Base-by-base conservation (phyloP, 768 basidiomycete genomes). In the Kwoniella dejecticola region DNA sequence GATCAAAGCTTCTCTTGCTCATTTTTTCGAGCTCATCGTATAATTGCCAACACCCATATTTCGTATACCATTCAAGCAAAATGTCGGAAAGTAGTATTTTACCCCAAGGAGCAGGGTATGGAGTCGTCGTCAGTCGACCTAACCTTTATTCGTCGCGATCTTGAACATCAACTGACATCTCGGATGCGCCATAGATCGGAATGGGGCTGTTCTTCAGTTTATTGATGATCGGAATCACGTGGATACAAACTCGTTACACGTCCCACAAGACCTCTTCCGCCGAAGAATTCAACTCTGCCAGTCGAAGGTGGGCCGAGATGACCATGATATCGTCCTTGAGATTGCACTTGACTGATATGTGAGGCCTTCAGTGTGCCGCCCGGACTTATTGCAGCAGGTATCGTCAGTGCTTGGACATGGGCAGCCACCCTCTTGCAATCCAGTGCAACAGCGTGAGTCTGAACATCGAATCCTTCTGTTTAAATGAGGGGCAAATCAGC, bases 381-480 rank as follows among this genome's bases (percentile, higher is more conserved):
- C 7, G 93, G 93, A 12, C 82, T 97, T 45, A 93, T 96, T 60
- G 91, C 92, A 0, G 86, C 90, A 27, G 93, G 93, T 1, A 94
- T 96, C 61, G 91, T 95, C 21, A 88, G 87, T 19, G 91, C 92
- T 0, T 94, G 91, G 91, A 92, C 90, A n/a, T 74, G 79, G 79
- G 79, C 80, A 0, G 80, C 81, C 0, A 80, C 79, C 1, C 68
- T 79, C 10, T 60, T 73, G 4, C 65, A 68, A 26, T 69, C 62
- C 12, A 61, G 57, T 27, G 70, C 66, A 13, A 63, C 63, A 6
- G 64, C 65, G 60, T 60, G 42, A 62, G 45, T 68, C n/a, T n/a
- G n/a, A n/a, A n/a, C n/a, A n/a, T n/a, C n/a, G n/a, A n/a, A n/a
- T n/a, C n/a, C n/a, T n/a, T n/a, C n/a, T n/a, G n/a, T n/a, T n/a